Evolutionary conservation across 495 filamentous ascomycete species (phyloP).

Genomic region (Entonaema liquescens): DNA sequence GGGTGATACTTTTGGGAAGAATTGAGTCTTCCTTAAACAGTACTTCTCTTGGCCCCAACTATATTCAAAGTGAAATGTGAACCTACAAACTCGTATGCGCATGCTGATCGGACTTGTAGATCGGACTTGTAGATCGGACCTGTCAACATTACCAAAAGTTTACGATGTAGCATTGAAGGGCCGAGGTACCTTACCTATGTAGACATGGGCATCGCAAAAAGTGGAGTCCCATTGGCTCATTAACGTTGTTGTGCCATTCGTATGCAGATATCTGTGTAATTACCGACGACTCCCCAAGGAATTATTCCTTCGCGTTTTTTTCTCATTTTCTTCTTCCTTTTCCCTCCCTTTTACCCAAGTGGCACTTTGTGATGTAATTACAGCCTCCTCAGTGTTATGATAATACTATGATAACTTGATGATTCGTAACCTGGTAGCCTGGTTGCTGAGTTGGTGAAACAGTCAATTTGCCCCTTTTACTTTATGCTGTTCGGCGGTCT

Average conservation of each 20-base stretch:
- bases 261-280: background rate
- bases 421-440: slow-evolving; percentile 17
- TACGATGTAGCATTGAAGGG: background rate
- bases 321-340: background rate
- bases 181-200: too few relatives aligned
- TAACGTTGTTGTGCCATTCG: background rate
- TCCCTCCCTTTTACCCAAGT: background rate
- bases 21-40: slow-evolving; percentile 34
- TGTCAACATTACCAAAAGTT: background rate
- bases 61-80: slow-evolving; percentile 1
- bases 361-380: slow-evolving; percentile 11
- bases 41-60: background rate
- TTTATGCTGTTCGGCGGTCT: background rate
- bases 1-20: slow-evolving; percentile 27
- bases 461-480: background rate
- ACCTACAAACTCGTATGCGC: background rate
- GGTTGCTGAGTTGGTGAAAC: slow-evolving; percentile 17
- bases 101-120: background rate
- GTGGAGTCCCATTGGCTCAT: background rate
- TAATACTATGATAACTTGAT: background rate
- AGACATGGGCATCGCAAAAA: background rate
- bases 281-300: background rate
- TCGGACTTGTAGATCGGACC: background rate
- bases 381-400: too few relatives aligned
- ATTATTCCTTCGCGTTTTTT: background rate